These are phyloP conservation scores for Alternaria atra DNA, from an alignment of 2,329 filamentous ascomycete species.

Conservation along the genomic window DNA sequence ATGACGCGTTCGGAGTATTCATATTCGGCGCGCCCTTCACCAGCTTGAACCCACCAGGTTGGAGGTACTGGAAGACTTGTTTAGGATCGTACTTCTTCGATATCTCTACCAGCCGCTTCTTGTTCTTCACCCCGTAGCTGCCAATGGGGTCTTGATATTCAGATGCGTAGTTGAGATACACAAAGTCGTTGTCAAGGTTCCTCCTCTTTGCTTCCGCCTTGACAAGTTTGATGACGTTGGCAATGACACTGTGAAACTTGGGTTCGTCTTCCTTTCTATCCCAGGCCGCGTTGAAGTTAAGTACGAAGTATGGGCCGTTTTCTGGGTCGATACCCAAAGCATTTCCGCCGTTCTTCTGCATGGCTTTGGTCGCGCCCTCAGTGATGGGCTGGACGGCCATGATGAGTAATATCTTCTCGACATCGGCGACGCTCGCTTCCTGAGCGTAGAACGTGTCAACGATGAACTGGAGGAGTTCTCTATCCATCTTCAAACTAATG, in stretches of 20 bases:
- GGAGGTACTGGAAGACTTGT: slow-evolving; percentile 51
- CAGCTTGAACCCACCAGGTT: slow-evolving; percentile 55
- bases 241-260: slow-evolving; percentile 17
- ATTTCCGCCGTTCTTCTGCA: slow-evolving; percentile 36
- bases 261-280: slow-evolving; percentile 16
- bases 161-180: slow-evolving; percentile 28
- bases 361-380: slow-evolving; percentile 13
- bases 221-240: slow-evolving; percentile 8
- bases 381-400: slow-evolving; percentile 29
- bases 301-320: slow-evolving; percentile 25
- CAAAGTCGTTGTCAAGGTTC: slow-evolving; percentile 19
- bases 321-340: slow-evolving; percentile 30
- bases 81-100: slow-evolving; percentile 52
- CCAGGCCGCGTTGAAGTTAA: slow-evolving; percentile 25
- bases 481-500: slow-evolving; percentile 30
- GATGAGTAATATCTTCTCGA: slow-evolving; percentile 26
- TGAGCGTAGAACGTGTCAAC: slow-evolving; percentile 23
- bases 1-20: background rate
- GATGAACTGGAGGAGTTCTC: slow-evolving; percentile 18
- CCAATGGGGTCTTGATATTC: slow-evolving; percentile 53
- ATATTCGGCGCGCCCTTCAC: slow-evolving; percentile 7
- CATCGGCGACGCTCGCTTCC: slow-evolving; percentile 23
- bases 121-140: slow-evolving; percentile 48
- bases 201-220: slow-evolving; percentile 17
- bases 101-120: slow-evolving; percentile 40